These are phyloP conservation scores for Aspergillus japonicus DNA, from an alignment of 2,329 filamentous ascomycete genomes.

Conservation along the genomic window DNA sequence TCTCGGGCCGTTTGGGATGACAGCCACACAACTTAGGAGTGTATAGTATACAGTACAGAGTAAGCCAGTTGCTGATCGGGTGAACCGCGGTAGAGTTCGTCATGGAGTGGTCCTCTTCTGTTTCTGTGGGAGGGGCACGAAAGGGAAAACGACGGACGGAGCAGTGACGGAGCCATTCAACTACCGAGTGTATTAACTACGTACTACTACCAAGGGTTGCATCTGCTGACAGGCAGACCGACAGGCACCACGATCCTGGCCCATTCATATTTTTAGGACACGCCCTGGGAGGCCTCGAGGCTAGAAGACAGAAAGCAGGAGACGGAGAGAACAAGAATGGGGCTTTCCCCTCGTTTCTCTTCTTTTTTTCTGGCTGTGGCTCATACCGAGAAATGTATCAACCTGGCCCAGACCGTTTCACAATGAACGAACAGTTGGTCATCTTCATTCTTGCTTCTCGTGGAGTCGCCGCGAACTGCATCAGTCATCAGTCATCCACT, in stretches of 20 bases:
- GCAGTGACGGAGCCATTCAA: too few relatives aligned
- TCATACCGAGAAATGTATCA: neutral
- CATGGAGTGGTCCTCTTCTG: neutral
- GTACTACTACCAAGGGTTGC: neutral
- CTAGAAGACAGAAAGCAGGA: neutral
- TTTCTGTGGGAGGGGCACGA: neutral
- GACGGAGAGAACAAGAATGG: neutral
- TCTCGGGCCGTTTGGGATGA: conserved; percentile 9
- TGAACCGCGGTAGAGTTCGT: conserved; percentile 6
- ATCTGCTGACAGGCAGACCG: neutral
- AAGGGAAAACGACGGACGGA: neutral
- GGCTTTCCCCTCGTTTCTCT: too few relatives aligned
- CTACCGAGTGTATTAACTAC: too few relatives aligned
- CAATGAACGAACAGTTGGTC: neutral
- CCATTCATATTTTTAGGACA: conserved; percentile 4
- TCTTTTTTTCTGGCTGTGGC: neutral
- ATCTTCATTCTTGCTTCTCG: neutral
- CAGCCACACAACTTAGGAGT: neutral
- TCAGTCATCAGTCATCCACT: neutral
- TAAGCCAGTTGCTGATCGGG: conserved; percentile 4
- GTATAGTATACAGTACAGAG: too few relatives aligned
- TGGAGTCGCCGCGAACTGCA: neutral
- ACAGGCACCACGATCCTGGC: neutral
- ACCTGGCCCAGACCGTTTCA: neutral
- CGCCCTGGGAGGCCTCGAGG: neutral